Conservation (phyloP, 1,284 basidiomycete genomes). For the Phaffia rhodozyma region DNA sequence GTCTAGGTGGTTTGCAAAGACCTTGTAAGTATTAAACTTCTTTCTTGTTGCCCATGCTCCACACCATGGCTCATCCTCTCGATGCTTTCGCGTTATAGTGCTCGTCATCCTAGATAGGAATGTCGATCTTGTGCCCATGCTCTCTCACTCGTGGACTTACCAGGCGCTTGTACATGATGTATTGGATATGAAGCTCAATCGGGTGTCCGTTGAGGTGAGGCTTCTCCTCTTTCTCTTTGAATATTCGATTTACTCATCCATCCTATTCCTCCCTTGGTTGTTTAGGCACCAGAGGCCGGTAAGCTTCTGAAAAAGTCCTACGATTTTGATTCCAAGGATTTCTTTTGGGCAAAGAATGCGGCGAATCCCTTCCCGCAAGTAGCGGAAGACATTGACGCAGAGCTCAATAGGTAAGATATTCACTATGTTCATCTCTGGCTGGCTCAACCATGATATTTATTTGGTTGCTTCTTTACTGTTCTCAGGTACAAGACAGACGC, state of each 20-base stretch:
- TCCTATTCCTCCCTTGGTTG: conserved; percentile 5
- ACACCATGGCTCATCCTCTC: conserved; percentile 9
- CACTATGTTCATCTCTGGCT: not conserved
- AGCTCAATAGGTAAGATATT: conserved; percentile 53
- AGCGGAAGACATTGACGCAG: conserved; percentile 90
- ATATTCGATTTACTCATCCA: not conserved
- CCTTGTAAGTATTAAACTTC: conserved; percentile 48
- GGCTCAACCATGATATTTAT: not conserved
- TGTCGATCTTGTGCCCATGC: conserved; percentile 84
- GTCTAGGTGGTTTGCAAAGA: conserved; percentile 50
- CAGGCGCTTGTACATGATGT: conserved; percentile 97
- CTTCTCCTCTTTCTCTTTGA: not conserved
- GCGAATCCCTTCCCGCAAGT: conserved; percentile 96
- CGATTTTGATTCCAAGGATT: conserved; percentile 95
- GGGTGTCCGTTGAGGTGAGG: conserved; percentile 62
- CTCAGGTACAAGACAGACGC: conserved; percentile 81
- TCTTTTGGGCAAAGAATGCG: conserved; percentile 97
- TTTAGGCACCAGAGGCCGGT: conserved; percentile 42
- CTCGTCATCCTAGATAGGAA: conserved; percentile 90
- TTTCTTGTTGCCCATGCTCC: not conserved
- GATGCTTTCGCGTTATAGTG: conserved; percentile 42
- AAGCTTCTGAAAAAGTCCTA: conserved; percentile 72
- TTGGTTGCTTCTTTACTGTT: not conserved
- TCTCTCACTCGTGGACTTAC: conserved; percentile 98
- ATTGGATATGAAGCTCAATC: conserved; percentile 90